These are phyloP conservation scores for Umbilicus rupestris DNA, from an alignment of 164 flowering plant genomes.

Conservation along the genomic window DNA sequence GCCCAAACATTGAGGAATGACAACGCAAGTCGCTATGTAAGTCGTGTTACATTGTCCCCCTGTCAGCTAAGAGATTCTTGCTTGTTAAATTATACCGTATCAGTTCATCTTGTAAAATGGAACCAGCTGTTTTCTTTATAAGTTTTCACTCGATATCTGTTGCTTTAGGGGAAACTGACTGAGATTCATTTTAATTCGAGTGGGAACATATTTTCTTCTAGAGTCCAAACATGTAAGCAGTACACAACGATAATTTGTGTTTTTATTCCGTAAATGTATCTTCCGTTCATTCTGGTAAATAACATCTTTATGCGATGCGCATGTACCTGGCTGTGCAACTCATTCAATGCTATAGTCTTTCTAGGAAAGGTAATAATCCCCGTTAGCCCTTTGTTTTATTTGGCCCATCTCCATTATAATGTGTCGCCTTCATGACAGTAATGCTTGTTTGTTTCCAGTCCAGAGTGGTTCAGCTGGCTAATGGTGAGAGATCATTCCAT, in stretches of 20 bases:
- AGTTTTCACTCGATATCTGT: not conserved
- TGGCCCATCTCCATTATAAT: not conserved
- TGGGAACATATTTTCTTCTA: slow-evolving; percentile 76
- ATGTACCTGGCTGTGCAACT: slow-evolving; percentile 1
- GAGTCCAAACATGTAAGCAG: slow-evolving; percentile 79
- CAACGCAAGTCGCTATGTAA: slow-evolving; percentile 81
- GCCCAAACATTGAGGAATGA: slow-evolving; percentile 83
- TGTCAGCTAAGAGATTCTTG: not conserved
- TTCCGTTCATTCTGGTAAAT: slow-evolving; percentile 2
- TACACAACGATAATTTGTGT: not conserved
- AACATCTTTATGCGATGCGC: slow-evolving; percentile 10
- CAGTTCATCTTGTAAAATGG: too few species aligned
- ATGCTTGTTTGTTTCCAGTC: slow-evolving; percentile 50
- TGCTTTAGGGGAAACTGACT: slow-evolving; percentile 78
- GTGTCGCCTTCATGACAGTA: not conserved
- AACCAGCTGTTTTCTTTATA: too few species aligned
- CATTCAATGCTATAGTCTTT: slow-evolving; percentile 34
- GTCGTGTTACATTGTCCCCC: slow-evolving; percentile 8
- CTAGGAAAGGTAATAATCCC: slow-evolving; percentile 70
- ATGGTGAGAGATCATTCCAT: slow-evolving; percentile 90
- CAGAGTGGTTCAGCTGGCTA: slow-evolving; percentile 72
- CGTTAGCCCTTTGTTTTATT: not conserved
- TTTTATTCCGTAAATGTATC: not conserved
- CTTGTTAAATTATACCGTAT: not conserved
- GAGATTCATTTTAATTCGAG: slow-evolving; percentile 63